Evolutionary conservation across 208 protist species (phyloP).

Genomic region (Wallacemonas sp.): DNA sequence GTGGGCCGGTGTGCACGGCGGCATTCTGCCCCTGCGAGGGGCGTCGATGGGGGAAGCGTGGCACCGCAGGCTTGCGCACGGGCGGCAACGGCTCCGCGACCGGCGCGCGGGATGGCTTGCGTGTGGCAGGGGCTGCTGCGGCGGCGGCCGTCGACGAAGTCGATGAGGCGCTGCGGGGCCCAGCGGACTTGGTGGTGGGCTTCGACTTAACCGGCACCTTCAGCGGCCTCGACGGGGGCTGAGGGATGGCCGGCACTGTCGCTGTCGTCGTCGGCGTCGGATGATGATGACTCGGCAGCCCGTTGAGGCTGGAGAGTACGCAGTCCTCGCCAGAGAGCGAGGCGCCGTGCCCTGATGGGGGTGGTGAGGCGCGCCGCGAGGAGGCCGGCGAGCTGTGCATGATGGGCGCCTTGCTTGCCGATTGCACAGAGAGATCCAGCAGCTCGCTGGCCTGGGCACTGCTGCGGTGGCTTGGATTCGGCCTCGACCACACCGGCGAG

Average conservation of each 20-base stretch:
- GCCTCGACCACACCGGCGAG: neutral
- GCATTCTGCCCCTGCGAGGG: neutral
- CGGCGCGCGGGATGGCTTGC: too few species aligned
- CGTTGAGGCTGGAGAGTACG: too few species aligned
- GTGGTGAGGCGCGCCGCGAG: neutral
- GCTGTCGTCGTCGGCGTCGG: too few species aligned
- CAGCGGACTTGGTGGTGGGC: too few species aligned
- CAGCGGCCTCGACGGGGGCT: too few species aligned
- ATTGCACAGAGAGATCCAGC: neutral
- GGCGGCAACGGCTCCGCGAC: neutral
- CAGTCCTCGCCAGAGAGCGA: neutral
- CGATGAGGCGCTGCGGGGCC: too few species aligned
- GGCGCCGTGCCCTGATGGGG: neutral
- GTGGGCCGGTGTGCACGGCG: too few species aligned
- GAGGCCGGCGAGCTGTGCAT: neutral
- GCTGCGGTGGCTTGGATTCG: neutral
- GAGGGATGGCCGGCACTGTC: too few species aligned
- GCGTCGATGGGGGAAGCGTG: neutral
- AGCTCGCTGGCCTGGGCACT: neutral
- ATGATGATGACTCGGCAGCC: too few species aligned
- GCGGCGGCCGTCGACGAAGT: too few species aligned
- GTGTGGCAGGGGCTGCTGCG: too few species aligned
- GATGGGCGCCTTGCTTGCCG: slow-evolving; percentile 1
- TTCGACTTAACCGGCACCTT: too few species aligned
- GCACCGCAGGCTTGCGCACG: neutral